Conservation (phyloP, 1,284 basidiomycete genomes). For the Ustilago sp. region DNA sequence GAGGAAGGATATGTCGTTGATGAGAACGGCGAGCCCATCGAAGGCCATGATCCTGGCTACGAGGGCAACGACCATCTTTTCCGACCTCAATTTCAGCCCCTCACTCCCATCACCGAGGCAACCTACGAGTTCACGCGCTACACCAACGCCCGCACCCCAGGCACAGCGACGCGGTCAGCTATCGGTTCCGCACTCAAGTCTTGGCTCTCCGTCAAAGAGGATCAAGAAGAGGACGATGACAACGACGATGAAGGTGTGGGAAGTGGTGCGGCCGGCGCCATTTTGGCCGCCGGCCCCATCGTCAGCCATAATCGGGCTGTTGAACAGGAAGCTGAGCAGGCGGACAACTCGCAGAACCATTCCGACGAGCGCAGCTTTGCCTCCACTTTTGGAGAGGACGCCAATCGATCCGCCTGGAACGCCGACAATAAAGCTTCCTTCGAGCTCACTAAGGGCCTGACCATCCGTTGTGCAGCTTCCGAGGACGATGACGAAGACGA, state of each 20-base stretch:
- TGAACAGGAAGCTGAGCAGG: slow-evolving; percentile 7
- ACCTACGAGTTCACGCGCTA: slow-evolving; percentile 61
- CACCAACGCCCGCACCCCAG: slow-evolving; percentile 53
- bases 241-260: slow-evolving; percentile 14
- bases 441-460: slow-evolving; percentile 50
- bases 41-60: slow-evolving; percentile 15
- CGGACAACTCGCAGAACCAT: slow-evolving; percentile 26
- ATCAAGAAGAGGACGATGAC: slow-evolving; percentile 32
- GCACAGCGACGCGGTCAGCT: slow-evolving; percentile 41
- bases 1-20: slow-evolving; percentile 33
- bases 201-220: slow-evolving; percentile 12
- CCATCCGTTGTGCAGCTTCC: slow-evolving; percentile 29
- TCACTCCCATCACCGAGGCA: slow-evolving; percentile 65
- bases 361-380: slow-evolving; percentile 46
- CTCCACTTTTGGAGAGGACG: slow-evolving; percentile 37
- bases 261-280: slow-evolving; percentile 7
- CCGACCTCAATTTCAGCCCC: slow-evolving; percentile 54
- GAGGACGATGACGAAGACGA: slow-evolving; percentile 25
- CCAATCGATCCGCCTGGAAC: slow-evolving; percentile 39
- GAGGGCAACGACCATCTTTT: slow-evolving; percentile 38
- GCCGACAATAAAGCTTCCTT: slow-evolving; percentile 42
- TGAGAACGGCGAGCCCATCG: slow-evolving; percentile 25
- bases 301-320: neutral
- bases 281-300: slow-evolving; percentile 29
- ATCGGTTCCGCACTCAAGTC: slow-evolving; percentile 28